Evolutionary conservation across 371 early-diverging fungal species (phyloP).

Genomic region (Mortierella sp.): DNA sequence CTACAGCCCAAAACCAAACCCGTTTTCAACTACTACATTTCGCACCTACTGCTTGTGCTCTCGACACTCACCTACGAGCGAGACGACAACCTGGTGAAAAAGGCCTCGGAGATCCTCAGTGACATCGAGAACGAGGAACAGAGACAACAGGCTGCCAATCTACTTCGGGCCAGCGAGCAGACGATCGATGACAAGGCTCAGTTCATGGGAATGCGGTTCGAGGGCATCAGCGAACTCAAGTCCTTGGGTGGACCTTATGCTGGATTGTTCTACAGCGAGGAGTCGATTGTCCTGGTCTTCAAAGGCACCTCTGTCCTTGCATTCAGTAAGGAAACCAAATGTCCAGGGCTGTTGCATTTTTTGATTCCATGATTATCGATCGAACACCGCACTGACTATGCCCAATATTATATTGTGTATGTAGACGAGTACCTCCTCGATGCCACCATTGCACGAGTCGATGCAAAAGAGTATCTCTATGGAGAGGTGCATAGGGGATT

Average conservation of each 20-base stretch:
- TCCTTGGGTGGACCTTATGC: constrained; percentile 65
- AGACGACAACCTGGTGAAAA: constrained; percentile 58
- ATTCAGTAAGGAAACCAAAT: constrained; percentile 57
- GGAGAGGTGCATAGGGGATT: constrained; percentile 57
- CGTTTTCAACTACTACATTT: constrained; percentile 40
- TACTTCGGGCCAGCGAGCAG: constrained; percentile 36
- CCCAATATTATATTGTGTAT: constrained; percentile 5
- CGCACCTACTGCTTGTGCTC: constrained; percentile 34
- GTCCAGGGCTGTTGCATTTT: background rate
- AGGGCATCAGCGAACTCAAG: constrained; percentile 65
- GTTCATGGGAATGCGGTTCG: constrained; percentile 60
- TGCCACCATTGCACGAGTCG: constrained; percentile 39
- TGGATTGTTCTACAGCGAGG: constrained; percentile 62
- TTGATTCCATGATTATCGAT: background rate
- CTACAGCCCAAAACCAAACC: constrained; percentile 14
- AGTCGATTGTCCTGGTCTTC: constrained; percentile 61
- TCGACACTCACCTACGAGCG: constrained; percentile 63
- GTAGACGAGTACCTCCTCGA: constrained; percentile 62
- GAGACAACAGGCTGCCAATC: constrained; percentile 11
- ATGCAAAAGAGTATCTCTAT: constrained; percentile 47
- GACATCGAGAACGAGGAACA: constrained; percentile 24
- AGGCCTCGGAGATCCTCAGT: constrained; percentile 41
- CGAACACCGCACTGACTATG: background rate
- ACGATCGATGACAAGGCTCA: constrained; percentile 33
- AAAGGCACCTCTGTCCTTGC: constrained; percentile 64